Evolutionary conservation across 2,329 filamentous ascomycete species (phyloP), one percentile per base, ranked within the genome.

Genomic region (Scortechinia acanthostroma): DNA sequence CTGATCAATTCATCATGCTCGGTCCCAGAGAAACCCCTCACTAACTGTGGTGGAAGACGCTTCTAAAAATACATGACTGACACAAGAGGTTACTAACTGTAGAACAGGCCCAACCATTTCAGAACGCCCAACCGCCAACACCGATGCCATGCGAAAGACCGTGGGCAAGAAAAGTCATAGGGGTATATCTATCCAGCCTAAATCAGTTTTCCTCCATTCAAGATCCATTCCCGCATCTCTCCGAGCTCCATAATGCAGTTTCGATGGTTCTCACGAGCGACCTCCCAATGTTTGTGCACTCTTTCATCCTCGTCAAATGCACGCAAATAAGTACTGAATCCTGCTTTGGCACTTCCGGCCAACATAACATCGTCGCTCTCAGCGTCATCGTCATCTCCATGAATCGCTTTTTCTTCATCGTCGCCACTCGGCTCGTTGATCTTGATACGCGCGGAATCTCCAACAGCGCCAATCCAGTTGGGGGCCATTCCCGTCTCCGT

Each of bases 391-490:
- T 52, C 55, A 21, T 58, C 55, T 21, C 55, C 54, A 13, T 45
- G 49, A 13, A 50, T 52, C 15, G 50, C 53, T 35, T 55, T 54
- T 15, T 4, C 10, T 22, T 46, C 25, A 20, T 30, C 40, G 21
- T 42, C 20, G 15, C 21, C n/a, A 13, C n/a, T 23, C 28, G 30
- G 35, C 16, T 47, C 51, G 17, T 58, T 50, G 3, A 64, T 50
- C 16, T 57, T 56, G 2, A 66, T 46, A 30, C 57, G 55, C 2
- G 53, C 43, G 1, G 62, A 61, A 48, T 77, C 74, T 3, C 76
- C 76, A 4, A 68, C 61, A 2, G 72, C 68, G 25, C 67, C 68
- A 25, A 80, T 66, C 69, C 76, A 81, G 43, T 61, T 61, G 3
- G 61, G 60, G 1, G 59, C 62, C 48, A 65, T 70, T 21, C 60